phyloP scores from a whole-genome alignment of 1,284 basidiomycete species.

The Vanrija sp. region DNA sequence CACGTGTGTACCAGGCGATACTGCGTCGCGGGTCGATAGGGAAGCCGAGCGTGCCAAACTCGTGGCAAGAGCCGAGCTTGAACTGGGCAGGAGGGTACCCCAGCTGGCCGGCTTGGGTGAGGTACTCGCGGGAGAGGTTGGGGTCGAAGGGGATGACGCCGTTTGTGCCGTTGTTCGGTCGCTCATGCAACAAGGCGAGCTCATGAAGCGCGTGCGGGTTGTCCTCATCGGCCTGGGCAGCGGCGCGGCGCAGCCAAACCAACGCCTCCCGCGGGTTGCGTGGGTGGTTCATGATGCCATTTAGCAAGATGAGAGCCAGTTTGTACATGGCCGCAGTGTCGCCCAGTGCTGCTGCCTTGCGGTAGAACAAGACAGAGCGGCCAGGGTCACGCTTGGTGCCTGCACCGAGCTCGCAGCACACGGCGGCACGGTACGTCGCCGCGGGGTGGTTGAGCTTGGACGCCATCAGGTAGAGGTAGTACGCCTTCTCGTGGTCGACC shows the following conservation, averaged over 20 bases:
- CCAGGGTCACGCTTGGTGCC: conserved; percentile 87
- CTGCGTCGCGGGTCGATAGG: conserved; percentile 87
- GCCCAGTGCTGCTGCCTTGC: conserved; percentile 91
- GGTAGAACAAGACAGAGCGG: conserved; percentile 90
- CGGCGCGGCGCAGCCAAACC: conserved; percentile 90
- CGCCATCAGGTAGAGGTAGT: conserved; percentile 96
- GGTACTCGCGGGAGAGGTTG: conserved; percentile 72
- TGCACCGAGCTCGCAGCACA: conserved; percentile 99
- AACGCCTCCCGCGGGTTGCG: conserved; percentile 87
- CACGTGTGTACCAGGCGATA: conserved; percentile 98
- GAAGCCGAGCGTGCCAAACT: conserved; percentile 85
- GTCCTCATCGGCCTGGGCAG: conserved; percentile 95
- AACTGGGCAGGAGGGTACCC: conserved; percentile 92
- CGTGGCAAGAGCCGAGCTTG: conserved; percentile 92
- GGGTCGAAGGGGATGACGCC: conserved; percentile 52
- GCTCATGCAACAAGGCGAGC: conserved; percentile 87
- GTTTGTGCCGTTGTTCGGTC: conserved; percentile 42
- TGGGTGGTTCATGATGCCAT: conserved; percentile 77
- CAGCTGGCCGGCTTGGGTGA: conserved; percentile 87
- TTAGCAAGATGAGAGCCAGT: conserved; percentile 89
- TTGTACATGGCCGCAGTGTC: conserved; percentile 99
- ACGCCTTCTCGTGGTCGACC: conserved; percentile 96
- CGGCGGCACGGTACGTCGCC: conserved; percentile 93
- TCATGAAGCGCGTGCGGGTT: conserved; percentile 98
- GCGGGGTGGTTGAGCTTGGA: conserved; percentile 95